Percentiles rank a stretch among this genome's conserved stretches.
Evolutionary conservation across 2,329 filamentous ascomycete species (phyloP).

Genomic region (Tolypocladium capitatum): DNA sequence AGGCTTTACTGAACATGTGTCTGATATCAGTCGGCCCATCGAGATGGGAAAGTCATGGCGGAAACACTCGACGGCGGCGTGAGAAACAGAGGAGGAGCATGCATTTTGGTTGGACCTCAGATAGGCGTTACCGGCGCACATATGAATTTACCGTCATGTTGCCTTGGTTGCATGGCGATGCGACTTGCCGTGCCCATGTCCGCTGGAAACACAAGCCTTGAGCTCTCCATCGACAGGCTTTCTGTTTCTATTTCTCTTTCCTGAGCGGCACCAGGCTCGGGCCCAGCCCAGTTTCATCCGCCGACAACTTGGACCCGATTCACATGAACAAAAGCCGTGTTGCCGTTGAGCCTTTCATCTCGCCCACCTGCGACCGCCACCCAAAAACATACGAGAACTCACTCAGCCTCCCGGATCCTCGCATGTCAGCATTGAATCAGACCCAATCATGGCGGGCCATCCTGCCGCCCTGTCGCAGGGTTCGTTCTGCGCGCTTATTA

Average conservation of each 20-base stretch:
- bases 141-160: conserved; percentile 20
- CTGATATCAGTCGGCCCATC: not conserved
- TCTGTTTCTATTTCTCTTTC: not conserved
- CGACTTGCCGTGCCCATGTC: not conserved
- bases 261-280: not conserved
- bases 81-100: conserved; percentile 4
- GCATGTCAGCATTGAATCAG: not conserved
- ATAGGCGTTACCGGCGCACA: conserved; percentile 30
- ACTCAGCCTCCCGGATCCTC: not conserved
- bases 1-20: not conserved
- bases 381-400: not conserved
- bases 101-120: conserved; percentile 21
- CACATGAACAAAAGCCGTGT: not conserved
- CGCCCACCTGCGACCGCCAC: not conserved
- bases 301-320: too few species aligned
- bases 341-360: conserved; percentile 2
- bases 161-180: conserved; percentile 3
- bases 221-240: not conserved
- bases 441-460: not conserved
- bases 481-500: not conserved
- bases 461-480: not conserved
- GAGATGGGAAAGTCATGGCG: not conserved
- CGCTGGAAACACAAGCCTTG: not conserved
- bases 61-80: not conserved
- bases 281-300: not conserved